A percentile compares a stretch with the other conserved stretches of the same genome.
These are phyloP conservation scores for Candolleomyces aberdarensis DNA, from an alignment of 768 basidiomycete species.

Conservation along the genomic window DNA sequence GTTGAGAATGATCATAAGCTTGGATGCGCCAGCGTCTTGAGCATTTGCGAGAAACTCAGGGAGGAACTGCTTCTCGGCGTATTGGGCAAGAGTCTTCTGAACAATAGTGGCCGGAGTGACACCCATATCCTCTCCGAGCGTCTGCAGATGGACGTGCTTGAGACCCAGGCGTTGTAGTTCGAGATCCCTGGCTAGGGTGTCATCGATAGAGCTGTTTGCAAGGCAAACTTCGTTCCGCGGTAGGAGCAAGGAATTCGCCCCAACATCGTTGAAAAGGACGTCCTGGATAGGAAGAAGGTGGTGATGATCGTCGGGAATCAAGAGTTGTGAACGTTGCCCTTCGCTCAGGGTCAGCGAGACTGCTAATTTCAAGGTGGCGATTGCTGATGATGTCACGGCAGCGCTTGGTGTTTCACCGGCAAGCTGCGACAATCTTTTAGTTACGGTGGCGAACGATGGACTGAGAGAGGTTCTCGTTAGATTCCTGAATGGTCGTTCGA, in stretches of 20 bases:
- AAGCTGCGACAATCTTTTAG: constrained; percentile 7
- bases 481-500: too few relatives aligned
- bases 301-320: constrained; percentile 31
- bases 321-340: constrained; percentile 21
- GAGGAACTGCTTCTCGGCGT: constrained; percentile 39
- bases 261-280: constrained; percentile 42
- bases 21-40: constrained; percentile 42
- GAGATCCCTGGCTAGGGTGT: constrained; percentile 27
- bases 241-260: constrained; percentile 24
- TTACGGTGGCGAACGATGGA: not conserved
- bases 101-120: constrained; percentile 42
- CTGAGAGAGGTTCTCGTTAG: not conserved
- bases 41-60: constrained; percentile 56
- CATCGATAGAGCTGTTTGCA: constrained; percentile 30
- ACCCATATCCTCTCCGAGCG: constrained; percentile 37
- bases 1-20: constrained; percentile 32
- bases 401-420: constrained; percentile 5
- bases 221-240: constrained; percentile 16
- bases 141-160: constrained; percentile 24
- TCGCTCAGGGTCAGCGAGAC: constrained; percentile 17
- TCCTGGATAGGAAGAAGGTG: constrained; percentile 24
- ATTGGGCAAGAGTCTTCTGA: constrained; percentile 36
- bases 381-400: constrained; percentile 15
- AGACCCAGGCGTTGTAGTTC: constrained; percentile 32
- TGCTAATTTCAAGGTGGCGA: constrained; percentile 28